A percentile compares a stretch with the other conserved stretches of the same genome.
Evolutionary conservation across 192 early-diverging fungal species (phyloP).

Genomic region (Backusella morwellensis): DNA sequence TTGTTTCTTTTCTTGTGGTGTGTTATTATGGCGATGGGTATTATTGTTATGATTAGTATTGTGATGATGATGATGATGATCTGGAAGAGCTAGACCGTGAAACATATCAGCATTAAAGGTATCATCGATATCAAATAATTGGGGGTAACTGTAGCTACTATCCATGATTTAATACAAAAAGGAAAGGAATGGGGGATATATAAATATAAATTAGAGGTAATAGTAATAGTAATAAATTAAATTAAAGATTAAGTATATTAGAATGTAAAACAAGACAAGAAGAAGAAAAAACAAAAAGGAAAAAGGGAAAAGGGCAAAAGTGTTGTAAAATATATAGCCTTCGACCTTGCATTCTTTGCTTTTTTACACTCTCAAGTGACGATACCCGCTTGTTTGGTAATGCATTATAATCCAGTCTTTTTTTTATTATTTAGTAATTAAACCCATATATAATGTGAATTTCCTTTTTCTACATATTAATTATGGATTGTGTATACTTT

Average conservation of each 20-base stretch:
- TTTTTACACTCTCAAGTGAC: background rate
- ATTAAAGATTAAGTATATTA: background rate
- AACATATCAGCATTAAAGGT: conserved; percentile 4
- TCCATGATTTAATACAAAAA: conserved; percentile 9
- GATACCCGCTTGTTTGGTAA: background rate
- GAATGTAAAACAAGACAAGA: background rate
- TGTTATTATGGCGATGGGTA: background rate
- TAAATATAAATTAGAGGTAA: background rate
- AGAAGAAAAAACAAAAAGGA: background rate
- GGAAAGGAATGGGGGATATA: conserved; percentile 9
- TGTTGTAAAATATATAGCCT: conserved; percentile 9
- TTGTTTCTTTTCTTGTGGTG: background rate
- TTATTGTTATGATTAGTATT: background rate
- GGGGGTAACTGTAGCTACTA: conserved; percentile 7
- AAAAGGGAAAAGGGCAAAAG: background rate
- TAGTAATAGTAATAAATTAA: background rate
- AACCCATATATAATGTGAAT: background rate
- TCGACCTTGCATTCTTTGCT: conserved; percentile 9
- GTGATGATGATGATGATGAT: background rate
- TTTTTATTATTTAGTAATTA: background rate
- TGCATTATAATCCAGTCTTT: background rate
- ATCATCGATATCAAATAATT: conserved; percentile 18
- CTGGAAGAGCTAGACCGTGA: conserved; percentile 1
- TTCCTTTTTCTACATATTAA: background rate
- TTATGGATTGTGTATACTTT: background rate